Conservation (phyloP, 495 filamentous ascomycete genomes). For the Lasiosphaeriaceae sp. region DNA sequence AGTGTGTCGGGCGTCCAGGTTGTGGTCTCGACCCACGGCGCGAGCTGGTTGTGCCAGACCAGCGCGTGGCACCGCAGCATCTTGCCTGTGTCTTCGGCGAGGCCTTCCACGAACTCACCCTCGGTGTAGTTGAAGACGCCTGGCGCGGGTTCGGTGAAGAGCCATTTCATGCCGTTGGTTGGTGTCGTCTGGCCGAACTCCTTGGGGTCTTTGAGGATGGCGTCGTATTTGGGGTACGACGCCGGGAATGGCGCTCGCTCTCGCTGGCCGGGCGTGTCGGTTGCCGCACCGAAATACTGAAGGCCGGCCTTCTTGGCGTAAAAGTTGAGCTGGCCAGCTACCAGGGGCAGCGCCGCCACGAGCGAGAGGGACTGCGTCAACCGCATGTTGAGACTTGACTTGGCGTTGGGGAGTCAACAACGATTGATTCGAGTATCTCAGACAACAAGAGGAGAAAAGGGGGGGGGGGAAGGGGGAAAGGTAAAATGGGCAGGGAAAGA, state of each 20-base stretch:
- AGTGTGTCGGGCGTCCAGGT: constrained; percentile 52
- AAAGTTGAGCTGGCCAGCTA: constrained; percentile 32
- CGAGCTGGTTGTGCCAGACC: constrained; percentile 59
- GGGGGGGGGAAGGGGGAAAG: background rate
- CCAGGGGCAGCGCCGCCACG: constrained; percentile 13
- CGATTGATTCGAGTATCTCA: background rate
- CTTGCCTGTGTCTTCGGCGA: constrained; percentile 46
- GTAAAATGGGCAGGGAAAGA: background rate
- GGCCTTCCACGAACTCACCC: constrained; percentile 46
- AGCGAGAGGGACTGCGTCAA: constrained; percentile 3
- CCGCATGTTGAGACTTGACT: constrained; percentile 7
- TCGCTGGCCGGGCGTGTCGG: constrained; percentile 40
- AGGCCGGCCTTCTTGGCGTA: constrained; percentile 40
- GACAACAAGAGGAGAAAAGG: background rate
- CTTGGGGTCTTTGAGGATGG: constrained; percentile 39
- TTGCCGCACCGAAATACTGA: constrained; percentile 49
- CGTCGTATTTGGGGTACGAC: constrained; percentile 27
- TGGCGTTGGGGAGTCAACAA: background rate
- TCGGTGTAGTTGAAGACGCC: constrained; percentile 51
- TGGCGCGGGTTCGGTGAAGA: constrained; percentile 44
- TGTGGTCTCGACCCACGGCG: constrained; percentile 50
- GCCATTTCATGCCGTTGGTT: constrained; percentile 54
- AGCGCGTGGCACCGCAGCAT: constrained; percentile 56
- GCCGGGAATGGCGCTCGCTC: constrained; percentile 29
- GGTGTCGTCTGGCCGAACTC: constrained; percentile 53